phyloP scores from a whole-genome alignment of 2,329 filamentous ascomycete species.

The Colletotrichum melonis region DNA sequence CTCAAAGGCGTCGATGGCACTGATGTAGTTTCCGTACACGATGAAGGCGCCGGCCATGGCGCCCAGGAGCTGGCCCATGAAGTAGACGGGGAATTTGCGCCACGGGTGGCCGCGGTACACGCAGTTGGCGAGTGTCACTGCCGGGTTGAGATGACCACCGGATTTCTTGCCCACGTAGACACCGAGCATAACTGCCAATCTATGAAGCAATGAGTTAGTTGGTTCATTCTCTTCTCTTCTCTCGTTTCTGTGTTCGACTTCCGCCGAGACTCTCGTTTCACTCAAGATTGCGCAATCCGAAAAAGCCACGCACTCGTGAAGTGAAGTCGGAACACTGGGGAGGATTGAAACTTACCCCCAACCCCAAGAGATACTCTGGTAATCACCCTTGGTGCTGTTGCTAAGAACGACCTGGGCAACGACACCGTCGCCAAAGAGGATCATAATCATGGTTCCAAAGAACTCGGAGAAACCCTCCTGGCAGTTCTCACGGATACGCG shows the following conservation, averaged over 20 bases:
- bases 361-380: conserved; percentile 61
- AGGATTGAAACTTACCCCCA: conserved; percentile 54
- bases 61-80: conserved; percentile 73
- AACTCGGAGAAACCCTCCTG: conserved; percentile 75
- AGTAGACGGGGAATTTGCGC: conserved; percentile 76
- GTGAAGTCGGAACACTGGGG: background rate
- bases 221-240: background rate
- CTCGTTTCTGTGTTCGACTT: conserved; percentile 5
- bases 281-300: background rate
- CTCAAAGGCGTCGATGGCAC: conserved; percentile 73
- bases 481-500: conserved; percentile 58
- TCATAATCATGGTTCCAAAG: conserved; percentile 74
- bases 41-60: conserved; percentile 71
- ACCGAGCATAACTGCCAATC: conserved; percentile 75
- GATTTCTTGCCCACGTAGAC: conserved; percentile 75
- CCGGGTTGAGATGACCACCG: conserved; percentile 76
- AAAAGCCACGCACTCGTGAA: conserved; percentile 12
- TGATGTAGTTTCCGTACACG: conserved; percentile 71
- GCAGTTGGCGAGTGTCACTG: conserved; percentile 77
- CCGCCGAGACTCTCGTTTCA: background rate
- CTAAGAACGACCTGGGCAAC: conserved; percentile 77
- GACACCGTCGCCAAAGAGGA: conserved; percentile 78
- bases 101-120: conserved; percentile 76
- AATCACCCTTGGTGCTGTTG: conserved; percentile 56
- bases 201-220: conserved; percentile 35